A percentile compares a stretch with the other conserved stretches of the same genome.
Conservation (phyloP, 208 protist genomes). For the Crithidia fasciculata region DNA sequence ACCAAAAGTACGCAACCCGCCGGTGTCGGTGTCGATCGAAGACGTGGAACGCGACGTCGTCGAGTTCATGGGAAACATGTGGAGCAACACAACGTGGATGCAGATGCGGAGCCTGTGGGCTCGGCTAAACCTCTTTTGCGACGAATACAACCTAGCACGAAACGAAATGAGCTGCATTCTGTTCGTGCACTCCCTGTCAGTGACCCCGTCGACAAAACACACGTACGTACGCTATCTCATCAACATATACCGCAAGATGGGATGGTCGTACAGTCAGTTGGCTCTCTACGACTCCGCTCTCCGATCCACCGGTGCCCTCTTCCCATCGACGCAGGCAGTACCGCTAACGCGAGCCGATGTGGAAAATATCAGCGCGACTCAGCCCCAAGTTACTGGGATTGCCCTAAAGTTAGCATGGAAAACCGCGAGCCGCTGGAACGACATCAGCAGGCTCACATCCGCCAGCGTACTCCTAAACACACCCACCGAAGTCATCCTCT, state of each 20-base stretch:
- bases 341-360: constrained; percentile 14
- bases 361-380: background rate
- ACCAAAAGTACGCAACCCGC: background rate
- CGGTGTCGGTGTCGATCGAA: background rate
- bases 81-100: constrained; percentile 12
- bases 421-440: constrained; percentile 26
- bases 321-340: background rate
- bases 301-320: background rate
- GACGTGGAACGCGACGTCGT: background rate
- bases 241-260: constrained; percentile 21
- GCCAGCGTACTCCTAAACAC: background rate
- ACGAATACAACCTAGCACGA: background rate
- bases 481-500: constrained; percentile 8
- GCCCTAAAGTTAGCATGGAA: constrained; percentile 21
- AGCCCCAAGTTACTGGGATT: no score
- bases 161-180: constrained; percentile 3
- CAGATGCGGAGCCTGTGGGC: constrained; percentile 19
- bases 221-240: constrained; percentile 19
- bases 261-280: constrained; percentile 1
- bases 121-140: constrained; percentile 4
- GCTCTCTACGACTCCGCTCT: constrained; percentile 10
- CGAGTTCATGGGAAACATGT: background rate
- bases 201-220: constrained; percentile 6
- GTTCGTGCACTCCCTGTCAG: constrained; percentile 9
- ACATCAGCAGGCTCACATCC: constrained; percentile 3